Percentiles rank a stretch among this genome's conserved stretches.
phyloP scores from a whole-genome alignment of 1,139 yeast genomes.

The Geotrichum carabidarum region DNA sequence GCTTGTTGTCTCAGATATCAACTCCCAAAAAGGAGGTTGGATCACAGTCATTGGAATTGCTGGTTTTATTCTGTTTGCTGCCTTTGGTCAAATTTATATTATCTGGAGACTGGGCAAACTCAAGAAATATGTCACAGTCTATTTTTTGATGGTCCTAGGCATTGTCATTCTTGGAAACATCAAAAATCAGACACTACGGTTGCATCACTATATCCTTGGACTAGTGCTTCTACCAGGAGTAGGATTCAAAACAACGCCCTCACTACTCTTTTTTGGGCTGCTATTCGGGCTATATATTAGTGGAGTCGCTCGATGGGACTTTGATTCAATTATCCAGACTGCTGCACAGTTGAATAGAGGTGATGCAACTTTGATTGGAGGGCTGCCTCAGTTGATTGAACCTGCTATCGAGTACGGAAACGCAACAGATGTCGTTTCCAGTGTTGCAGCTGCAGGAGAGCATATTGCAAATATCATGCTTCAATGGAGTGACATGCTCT shows the following conservation, averaged over 20 bases:
- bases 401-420: slow-evolving; percentile 30
- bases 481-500: slow-evolving; percentile 12
- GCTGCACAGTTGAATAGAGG: slow-evolving; percentile 60
- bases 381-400: slow-evolving; percentile 48
- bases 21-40: slow-evolving; percentile 71
- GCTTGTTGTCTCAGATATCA: slow-evolving; percentile 63
- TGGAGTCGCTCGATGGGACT: slow-evolving; percentile 91
- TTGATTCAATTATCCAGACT: slow-evolving; percentile 84
- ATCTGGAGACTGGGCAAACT: slow-evolving; percentile 80
- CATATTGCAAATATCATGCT: slow-evolving; percentile 7
- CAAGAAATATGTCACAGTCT: slow-evolving; percentile 50
- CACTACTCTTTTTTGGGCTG: slow-evolving; percentile 75
- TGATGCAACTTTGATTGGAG: slow-evolving; percentile 57
- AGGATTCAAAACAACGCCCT: slow-evolving; percentile 54
- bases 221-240: slow-evolving; percentile 80
- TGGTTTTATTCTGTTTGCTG: slow-evolving; percentile 47
- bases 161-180: slow-evolving; percentile 48
- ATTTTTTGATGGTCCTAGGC: slow-evolving; percentile 45
- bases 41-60: slow-evolving; percentile 54
- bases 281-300: slow-evolving; percentile 73
- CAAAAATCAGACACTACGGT: slow-evolving; percentile 68
- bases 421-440: not conserved
- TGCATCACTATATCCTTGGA: slow-evolving; percentile 88
- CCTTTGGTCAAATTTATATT: slow-evolving; percentile 66
- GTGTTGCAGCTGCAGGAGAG: not conserved